phyloP scores from a whole-genome alignment of 2,329 filamentous ascomycete species.

The Xylaria sp. region DNA sequence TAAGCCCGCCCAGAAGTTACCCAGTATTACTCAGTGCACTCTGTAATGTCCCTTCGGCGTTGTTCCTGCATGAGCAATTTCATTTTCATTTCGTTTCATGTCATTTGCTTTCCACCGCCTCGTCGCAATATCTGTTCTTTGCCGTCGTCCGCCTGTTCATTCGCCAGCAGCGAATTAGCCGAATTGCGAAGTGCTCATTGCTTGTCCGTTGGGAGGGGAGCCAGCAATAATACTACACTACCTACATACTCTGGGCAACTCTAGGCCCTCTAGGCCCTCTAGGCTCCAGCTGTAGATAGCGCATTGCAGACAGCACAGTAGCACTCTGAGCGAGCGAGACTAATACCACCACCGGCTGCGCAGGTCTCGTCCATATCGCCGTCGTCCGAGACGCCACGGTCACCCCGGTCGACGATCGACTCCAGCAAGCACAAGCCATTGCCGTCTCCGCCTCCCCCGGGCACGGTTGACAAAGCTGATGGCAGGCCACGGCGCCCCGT shows the following conservation, averaged over 20 bases:
- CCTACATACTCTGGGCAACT: no score
- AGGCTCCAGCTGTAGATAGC: conserved; percentile 2
- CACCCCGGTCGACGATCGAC: conserved; percentile 54
- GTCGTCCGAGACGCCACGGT: conserved; percentile 42
- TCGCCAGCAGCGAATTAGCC: no score
- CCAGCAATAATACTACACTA: neutral
- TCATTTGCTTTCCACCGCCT: neutral
- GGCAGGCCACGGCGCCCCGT: conserved; percentile 55
- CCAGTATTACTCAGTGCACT: conserved; percentile 7
- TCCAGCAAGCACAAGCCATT: conserved; percentile 70
- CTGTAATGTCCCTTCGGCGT: conserved; percentile 22
- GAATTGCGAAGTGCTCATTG: no score
- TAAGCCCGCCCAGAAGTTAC: neutral
- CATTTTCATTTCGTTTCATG: conserved; percentile 11
- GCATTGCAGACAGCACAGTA: no score
- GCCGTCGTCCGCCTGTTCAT: conserved; percentile 6
- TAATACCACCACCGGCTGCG: conserved; percentile 32
- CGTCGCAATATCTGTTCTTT: conserved; percentile 13
- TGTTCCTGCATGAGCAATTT: conserved; percentile 45
- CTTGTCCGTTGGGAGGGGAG: conserved; percentile 11
- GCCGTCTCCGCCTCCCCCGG: conserved; percentile 61
- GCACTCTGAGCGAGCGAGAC: no score
- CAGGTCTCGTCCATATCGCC: conserved; percentile 41
- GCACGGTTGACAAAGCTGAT: conserved; percentile 54
- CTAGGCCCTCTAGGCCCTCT: no score